Conservation (phyloP, 352 stramenopile species). For the Blastocystis sp. region DNA sequence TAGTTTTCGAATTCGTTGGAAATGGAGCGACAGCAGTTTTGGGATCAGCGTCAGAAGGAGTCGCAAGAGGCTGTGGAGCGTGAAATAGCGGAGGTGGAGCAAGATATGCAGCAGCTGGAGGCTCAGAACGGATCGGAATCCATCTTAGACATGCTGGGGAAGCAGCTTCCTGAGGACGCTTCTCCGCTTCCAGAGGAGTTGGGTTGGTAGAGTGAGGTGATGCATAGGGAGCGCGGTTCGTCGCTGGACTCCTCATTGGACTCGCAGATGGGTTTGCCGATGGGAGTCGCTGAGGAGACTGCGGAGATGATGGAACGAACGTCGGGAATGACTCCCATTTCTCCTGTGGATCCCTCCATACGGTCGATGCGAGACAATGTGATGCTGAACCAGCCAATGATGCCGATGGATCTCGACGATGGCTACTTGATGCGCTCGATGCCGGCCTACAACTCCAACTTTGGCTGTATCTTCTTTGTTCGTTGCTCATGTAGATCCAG, state of each 20-base stretch:
- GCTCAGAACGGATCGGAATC: neutral
- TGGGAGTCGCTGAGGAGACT: neutral
- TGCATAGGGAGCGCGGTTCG: neutral
- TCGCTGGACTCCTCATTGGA: conserved; percentile 2
- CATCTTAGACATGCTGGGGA: neutral
- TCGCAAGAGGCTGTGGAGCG: neutral
- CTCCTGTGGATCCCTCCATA: too few relatives aligned
- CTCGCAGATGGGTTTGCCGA: neutral
- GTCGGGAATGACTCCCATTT: too few relatives aligned
- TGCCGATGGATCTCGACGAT: too few relatives aligned
- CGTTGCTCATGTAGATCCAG: neutral
- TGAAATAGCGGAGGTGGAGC: conserved; percentile 21
- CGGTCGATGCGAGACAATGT: too few relatives aligned
- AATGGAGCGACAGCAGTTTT: neutral
- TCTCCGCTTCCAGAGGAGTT: neutral
- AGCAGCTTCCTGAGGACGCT: neutral
- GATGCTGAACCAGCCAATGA: too few relatives aligned
- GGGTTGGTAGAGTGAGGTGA: neutral
- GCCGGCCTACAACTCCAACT: neutral
- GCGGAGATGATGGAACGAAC: neutral
- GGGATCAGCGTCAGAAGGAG: neutral
- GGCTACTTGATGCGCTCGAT: too few relatives aligned
- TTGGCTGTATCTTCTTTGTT: neutral
- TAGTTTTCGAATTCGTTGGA: neutral
- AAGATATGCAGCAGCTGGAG: neutral